Percentiles rank a stretch among this genome's conserved stretches.
phyloP scores from a whole-genome alignment of 1,139 yeast genomes.

The Saccharomyces hybrid region DNA sequence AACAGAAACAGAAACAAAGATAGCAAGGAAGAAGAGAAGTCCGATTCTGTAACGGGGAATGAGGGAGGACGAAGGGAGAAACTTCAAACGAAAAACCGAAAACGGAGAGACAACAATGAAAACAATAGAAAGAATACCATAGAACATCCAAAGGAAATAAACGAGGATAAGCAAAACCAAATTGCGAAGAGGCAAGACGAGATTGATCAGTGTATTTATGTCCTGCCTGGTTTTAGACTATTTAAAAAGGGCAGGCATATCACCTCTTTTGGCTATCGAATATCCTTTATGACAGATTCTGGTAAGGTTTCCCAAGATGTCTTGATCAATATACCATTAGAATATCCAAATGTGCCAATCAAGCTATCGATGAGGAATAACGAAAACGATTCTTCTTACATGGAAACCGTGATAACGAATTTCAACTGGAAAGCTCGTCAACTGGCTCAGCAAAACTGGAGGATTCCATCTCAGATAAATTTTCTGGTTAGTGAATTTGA shows the following conservation, averaged over 20 bases:
- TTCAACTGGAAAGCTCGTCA: conserved; percentile 9
- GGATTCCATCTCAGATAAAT: conserved; percentile 10
- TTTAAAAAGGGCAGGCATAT: conserved; percentile 14
- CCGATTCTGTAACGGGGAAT: neutral
- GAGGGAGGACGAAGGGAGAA: neutral
- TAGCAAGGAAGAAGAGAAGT: neutral
- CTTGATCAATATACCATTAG: conserved; percentile 12
- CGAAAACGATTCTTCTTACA: neutral
- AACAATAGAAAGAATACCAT: neutral
- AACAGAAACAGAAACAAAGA: neutral
- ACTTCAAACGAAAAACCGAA: neutral
- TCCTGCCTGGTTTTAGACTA: conserved; percentile 11
- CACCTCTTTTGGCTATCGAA: conserved; percentile 13
- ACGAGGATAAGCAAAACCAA: neutral
- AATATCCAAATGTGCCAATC: conserved; percentile 17
- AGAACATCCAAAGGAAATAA: neutral
- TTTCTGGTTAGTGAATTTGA: conserved; percentile 10
- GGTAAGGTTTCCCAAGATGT: conserved; percentile 8
- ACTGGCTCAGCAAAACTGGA: conserved; percentile 1
- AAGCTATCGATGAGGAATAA: conserved; percentile 6
- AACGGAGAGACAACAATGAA: neutral
- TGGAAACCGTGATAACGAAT: conserved; percentile 1
- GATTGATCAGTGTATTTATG: conserved; percentile 10
- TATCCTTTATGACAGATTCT: conserved; percentile 2
- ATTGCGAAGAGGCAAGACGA: conserved; percentile 4